Evolutionary conservation across 2,329 filamentous ascomycete species (phyloP).

Genomic region (Raffaelea deltoideospora): DNA sequence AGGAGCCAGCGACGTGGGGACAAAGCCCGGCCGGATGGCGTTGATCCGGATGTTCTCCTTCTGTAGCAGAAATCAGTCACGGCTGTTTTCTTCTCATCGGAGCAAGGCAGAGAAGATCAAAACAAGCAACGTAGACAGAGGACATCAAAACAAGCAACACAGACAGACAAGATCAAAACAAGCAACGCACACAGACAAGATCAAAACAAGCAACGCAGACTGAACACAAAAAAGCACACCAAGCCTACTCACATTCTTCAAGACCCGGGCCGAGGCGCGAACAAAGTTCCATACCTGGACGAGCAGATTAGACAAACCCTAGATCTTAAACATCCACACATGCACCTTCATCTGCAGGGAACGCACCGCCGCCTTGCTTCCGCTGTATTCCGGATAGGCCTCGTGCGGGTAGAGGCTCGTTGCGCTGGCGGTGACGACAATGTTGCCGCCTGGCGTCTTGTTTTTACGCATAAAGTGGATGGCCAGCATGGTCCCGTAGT

Average conservation of each 20-base stretch:
- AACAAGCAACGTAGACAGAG: no score
- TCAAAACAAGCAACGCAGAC: no score
- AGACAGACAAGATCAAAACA: no score
- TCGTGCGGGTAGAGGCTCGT: constrained; percentile 26
- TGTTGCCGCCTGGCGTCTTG: constrained; percentile 2
- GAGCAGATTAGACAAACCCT: no score
- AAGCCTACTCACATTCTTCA: constrained; percentile 7
- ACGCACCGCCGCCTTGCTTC: constrained; percentile 30
- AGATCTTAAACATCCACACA: no score
- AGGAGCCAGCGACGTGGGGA: constrained; percentile 28
- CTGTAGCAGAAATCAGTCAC: constrained; percentile 10
- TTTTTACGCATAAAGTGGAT: constrained; percentile 39
- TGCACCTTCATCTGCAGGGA: not conserved
- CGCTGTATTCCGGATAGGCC: constrained; percentile 31
- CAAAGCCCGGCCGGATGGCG: constrained; percentile 29
- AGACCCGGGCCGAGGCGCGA: constrained; percentile 20
- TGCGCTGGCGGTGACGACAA: constrained; percentile 12
- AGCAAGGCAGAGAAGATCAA: no score
- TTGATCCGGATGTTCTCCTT: constrained; percentile 35
- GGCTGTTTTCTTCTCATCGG: no score
- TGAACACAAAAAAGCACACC: no score
- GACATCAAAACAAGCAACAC: no score
- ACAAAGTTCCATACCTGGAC: constrained; percentile 18
- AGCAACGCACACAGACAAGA: no score
- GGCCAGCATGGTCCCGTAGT: constrained; percentile 32